Base-by-base conservation (phyloP, 345 rosid species). In the Isatis tinctoria region DNA sequence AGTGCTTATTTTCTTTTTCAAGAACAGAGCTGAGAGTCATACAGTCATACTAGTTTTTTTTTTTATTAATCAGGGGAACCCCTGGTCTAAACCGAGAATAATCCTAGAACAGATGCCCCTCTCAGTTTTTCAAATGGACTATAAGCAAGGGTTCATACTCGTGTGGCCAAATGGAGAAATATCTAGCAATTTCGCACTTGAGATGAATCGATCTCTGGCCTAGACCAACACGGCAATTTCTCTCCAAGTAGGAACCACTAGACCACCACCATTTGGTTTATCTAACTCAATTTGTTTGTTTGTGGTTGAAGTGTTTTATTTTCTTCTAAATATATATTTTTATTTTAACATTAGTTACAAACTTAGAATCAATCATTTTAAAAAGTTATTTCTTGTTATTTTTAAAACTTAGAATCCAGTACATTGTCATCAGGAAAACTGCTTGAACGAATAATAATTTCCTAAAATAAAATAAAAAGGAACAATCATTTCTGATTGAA, bases 1-100 rank as follows among this genome's bases (percentile, higher is more conserved):
- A 60, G 14, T 40, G 45, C 49, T 24, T 3, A 3, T 14, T 52
- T 56, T 32, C 13, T 44, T 47, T 36, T 66, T 14, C 20, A 30
- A 74, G 58, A 66, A 52, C 51, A 51, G 24, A 37, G 53, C 7
- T 57, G 54, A 43, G 39, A 18, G 45, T 66, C 61, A 66, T 45
- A n/a, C n/a, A n/a, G n/a, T n/a, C n/a, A n/a, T n/a, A n/a, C n/a
- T n/a, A n/a, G n/a, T n/a, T n/a, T n/a, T n/a, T n/a, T n/a, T n/a
- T n/a, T n/a, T n/a, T n/a, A n/a, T n/a, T n/a, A n/a, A n/a, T n/a
- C n/a, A n/a, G n/a, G n/a, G n/a, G n/a, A n/a, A n/a, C n/a, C n/a
- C n/a, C n/a, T n/a, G n/a, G n/a, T n/a, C n/a, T n/a, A n/a, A n/a
- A n/a, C n/a, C n/a, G n/a, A n/a, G n/a, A n/a, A n/a, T n/a, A n/a